Evolutionary conservation across 805 yeast species (phyloP).

Genomic region (Komagataella ulmi): DNA sequence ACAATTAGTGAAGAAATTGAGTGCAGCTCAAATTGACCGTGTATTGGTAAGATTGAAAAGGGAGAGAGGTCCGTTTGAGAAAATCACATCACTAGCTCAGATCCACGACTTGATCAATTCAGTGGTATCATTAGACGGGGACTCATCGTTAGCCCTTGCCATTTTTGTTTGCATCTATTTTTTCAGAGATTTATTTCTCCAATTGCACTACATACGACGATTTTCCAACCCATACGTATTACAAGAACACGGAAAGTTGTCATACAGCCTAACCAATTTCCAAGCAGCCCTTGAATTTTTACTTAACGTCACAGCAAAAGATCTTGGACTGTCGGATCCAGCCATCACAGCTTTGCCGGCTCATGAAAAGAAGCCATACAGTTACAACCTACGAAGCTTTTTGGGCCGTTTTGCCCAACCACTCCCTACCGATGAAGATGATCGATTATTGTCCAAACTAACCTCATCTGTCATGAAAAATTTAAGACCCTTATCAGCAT

Average conservation of each 20-base stretch:
- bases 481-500: not conserved
- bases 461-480: not conserved
- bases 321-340: constrained; percentile 6
- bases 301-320: constrained; percentile 17
- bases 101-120: constrained; percentile 16
- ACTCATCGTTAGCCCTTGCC: not conserved
- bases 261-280: constrained; percentile 21
- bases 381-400: constrained; percentile 3
- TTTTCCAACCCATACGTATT: constrained; percentile 15
- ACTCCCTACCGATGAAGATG: not conserved
- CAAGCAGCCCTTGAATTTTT: constrained; percentile 22
- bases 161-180: not conserved
- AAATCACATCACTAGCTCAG: constrained; percentile 15
- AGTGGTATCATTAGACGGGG: constrained; percentile 10
- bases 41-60: constrained; percentile 18
- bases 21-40: constrained; percentile 14
- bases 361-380: constrained; percentile 8
- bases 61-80: constrained; percentile 20
- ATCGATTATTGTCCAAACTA: constrained; percentile 1
- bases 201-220: constrained; percentile 18
- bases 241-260: constrained; percentile 18
- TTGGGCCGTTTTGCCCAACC: not conserved
- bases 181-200: constrained; percentile 14
- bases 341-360: not conserved
- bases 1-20: constrained; percentile 7